Base-by-base conservation (phyloP, 495 filamentous ascomycete genomes). In the Aspergillus olivimuriae region DNA sequence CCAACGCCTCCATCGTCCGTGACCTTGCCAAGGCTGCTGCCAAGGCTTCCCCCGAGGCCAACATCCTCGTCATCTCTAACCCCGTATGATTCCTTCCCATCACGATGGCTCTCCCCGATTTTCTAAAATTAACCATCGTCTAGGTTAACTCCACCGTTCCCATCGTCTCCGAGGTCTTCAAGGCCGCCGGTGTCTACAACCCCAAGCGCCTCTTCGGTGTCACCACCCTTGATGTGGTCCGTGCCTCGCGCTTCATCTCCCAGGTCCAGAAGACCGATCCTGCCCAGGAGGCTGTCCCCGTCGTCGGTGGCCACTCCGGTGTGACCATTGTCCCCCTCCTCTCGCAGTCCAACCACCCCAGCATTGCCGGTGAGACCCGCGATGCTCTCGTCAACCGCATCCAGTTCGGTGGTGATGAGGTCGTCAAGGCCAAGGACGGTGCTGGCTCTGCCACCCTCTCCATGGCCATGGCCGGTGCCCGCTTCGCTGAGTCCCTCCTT, bases 391-490 rank as follows among this genome's bases (percentile, higher is more conserved):
- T 97, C 63, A 82, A 90, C 65, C 90, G 92, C 62, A 94, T 98
- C 56, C 92, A 98, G 74, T 98, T 97, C 70, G 92, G 92, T 68
- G 92, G 92, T 78, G 92, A 98, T 68, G 92, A 98, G 81, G 92
- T 98, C 50, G 92, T 98, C 67, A 82, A 95, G 78, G 92, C 92
- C 65, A 98, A 98, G 82, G 89, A 88, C 66, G 92, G 92, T 70
- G 89, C 91, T 58, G 92, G 92, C 52, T 97, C 94, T 47, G 92
- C 92, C 63, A 98, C 92, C 47, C 84, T 98, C 48, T 95, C 89
- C 67, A 98, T 98, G 92, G 92, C 92, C 55, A 92, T 94, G 80
- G 92, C 92, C 57, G 92, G 92, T 77, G 89, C 89, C 51, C 87
- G 92, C 62, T 94, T 98, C 77, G 89, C 92, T 53, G 90, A 96